These are phyloP conservation scores for Cytospora piceae DNA, from an alignment of 2,329 filamentous ascomycete species.

Conservation along the genomic window DNA sequence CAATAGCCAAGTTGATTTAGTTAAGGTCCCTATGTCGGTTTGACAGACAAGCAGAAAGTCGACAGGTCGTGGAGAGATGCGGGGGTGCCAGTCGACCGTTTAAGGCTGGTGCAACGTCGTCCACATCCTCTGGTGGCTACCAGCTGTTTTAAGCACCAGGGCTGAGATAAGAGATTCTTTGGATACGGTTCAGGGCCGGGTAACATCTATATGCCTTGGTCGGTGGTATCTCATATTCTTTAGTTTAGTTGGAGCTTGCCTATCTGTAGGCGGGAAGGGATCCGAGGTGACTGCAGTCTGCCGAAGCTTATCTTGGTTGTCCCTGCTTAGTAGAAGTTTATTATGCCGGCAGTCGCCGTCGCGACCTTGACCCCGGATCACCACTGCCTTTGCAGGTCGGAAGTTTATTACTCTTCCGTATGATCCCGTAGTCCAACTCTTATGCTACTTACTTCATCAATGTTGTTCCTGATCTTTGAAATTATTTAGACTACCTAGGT, in stretches of 20 bases:
- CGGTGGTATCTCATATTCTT: neutral
- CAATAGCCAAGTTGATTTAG: neutral
- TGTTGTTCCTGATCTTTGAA: too few relatives aligned
- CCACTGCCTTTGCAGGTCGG: too few relatives aligned
- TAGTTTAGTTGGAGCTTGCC: neutral
- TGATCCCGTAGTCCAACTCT: too few relatives aligned
- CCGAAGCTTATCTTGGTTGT: constrained; percentile 18
- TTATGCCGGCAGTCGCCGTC: neutral
- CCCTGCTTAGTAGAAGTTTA: neutral
- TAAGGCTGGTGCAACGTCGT: neutral
- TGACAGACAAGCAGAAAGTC: neutral
- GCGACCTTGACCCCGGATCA: too few relatives aligned
- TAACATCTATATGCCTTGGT: neutral
- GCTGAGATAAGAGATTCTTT: neutral
- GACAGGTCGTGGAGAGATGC: neutral
- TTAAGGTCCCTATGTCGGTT: neutral
- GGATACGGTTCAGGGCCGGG: neutral
- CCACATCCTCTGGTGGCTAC: neutral
- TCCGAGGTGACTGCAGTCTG: constrained; percentile 4
- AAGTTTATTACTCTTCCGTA: too few relatives aligned
- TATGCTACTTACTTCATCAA: too few relatives aligned
- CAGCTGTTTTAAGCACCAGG: neutral
- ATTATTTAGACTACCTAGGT: too few relatives aligned
- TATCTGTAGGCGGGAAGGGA: neutral
- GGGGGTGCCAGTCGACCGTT: neutral